A percentile compares a stretch with the other conserved stretches of the same genome.
Evolutionary conservation across 345 rosid species (phyloP).

Genomic region (Microthlaspi erraticum): DNA sequence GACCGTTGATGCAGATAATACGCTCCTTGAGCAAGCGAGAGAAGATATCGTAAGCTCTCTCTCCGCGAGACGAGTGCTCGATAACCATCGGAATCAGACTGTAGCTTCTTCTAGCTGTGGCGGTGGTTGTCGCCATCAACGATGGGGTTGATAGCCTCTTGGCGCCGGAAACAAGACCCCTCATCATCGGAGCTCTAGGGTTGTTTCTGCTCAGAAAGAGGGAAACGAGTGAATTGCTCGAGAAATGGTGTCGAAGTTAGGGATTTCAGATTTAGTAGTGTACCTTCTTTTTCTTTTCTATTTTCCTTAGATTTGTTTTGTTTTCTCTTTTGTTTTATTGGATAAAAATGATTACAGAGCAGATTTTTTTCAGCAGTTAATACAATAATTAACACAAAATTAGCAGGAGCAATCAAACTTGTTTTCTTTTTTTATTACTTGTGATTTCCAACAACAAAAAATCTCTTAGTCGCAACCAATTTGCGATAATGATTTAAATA

Average conservation of each 20-base stretch:
- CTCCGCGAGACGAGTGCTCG: constrained; percentile 96
- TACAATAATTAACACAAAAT: no score
- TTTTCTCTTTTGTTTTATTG: background rate
- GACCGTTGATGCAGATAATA: constrained; percentile 91
- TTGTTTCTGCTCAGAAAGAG: constrained; percentile 13
- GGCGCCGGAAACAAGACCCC: constrained; percentile 41
- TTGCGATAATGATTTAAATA: background rate
- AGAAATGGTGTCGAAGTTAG: constrained; percentile 24
- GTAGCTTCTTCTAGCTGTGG: constrained; percentile 52
- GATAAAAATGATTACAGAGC: no score
- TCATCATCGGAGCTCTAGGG: constrained; percentile 41
- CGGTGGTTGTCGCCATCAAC: constrained; percentile 24
- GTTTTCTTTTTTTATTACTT: constrained; percentile 7
- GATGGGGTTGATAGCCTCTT: constrained; percentile 33
- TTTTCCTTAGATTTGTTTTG: background rate
- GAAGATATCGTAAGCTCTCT: constrained; percentile 96
- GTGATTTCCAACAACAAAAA: background rate
- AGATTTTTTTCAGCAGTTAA: no score
- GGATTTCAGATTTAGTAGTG: constrained; percentile 29
- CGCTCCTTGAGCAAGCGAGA: constrained; percentile 94
- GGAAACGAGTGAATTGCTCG: constrained; percentile 14
- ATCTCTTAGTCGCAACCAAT: constrained; percentile 14
- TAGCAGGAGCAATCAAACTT: background rate
- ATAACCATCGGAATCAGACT: constrained; percentile 93
- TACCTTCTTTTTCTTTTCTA: background rate